Conservation (phyloP, 2,329 filamentous ascomycete species). For the Canariomyces notabilis region DNA sequence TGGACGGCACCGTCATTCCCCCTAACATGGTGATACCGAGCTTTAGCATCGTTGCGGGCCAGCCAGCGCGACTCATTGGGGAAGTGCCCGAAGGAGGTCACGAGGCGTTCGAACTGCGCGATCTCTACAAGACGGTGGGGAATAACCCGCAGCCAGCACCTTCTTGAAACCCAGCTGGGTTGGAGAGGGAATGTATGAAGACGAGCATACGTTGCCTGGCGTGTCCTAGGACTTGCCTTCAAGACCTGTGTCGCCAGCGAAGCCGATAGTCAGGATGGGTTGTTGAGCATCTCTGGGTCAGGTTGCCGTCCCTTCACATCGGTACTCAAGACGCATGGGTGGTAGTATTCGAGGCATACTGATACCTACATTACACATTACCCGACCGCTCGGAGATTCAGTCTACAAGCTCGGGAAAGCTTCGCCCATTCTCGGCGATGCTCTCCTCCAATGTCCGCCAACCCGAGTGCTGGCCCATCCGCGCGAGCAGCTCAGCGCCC, state of each 20-base stretch:
- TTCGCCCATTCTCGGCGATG: slow-evolving; percentile 25
- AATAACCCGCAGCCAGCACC: slow-evolving; percentile 45
- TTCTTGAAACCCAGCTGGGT: slow-evolving; percentile 26
- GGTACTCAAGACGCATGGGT: too few species aligned
- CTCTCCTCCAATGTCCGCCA: slow-evolving; percentile 32
- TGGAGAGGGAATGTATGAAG: neutral
- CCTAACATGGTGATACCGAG: slow-evolving; percentile 88
- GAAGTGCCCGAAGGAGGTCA: slow-evolving; percentile 70
- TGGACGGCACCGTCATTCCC: slow-evolving; percentile 80
- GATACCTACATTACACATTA: neutral
- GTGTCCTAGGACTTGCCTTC: too few species aligned
- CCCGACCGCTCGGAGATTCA: neutral
- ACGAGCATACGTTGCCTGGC: too few species aligned
- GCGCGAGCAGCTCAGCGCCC: slow-evolving; percentile 24
- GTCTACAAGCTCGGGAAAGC: slow-evolving; percentile 16
- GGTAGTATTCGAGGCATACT: neutral
- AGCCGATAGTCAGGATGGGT: too few species aligned
- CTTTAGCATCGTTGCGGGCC: slow-evolving; percentile 83
- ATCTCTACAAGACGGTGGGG: slow-evolving; percentile 59
- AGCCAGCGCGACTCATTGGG: slow-evolving; percentile 73
- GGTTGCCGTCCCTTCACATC: too few species aligned
- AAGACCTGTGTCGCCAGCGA: too few species aligned
- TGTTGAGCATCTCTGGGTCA: too few species aligned
- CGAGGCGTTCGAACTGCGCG: slow-evolving; percentile 59
- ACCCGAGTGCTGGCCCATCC: slow-evolving; percentile 24